Percentiles rank a stretch among this genome's conserved stretches.
Evolutionary conservation across 1,284 basidiomycete genomes (phyloP).

Genomic region (Pseudozyma tsukubaensis): DNA sequence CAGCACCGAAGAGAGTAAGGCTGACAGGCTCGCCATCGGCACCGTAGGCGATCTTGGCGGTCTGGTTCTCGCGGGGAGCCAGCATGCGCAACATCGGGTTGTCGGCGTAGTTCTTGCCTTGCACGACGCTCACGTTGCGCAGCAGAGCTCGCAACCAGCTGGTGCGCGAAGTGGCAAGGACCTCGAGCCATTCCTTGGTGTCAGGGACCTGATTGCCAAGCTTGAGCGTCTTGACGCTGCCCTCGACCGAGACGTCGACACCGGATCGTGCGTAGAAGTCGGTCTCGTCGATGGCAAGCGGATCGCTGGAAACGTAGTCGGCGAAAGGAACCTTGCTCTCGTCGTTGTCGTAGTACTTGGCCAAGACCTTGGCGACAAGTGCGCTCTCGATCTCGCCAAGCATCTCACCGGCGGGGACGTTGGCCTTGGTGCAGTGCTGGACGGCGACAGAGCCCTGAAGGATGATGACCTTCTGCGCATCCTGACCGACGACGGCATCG

Average conservation of each 20-base stretch:
- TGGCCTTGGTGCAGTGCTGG: conserved; percentile 85
- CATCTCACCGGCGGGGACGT: conserved; percentile 92
- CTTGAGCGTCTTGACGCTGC: conserved; percentile 66
- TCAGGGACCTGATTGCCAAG: conserved; percentile 47
- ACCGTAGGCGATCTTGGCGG: conserved; percentile 75
- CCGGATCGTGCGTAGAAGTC: conserved; percentile 68
- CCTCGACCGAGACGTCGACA: conserved; percentile 74
- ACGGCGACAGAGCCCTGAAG: conserved; percentile 95
- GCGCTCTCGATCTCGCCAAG: conserved; percentile 85
- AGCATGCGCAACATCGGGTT: conserved; percentile 91
- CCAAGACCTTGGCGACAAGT: conserved; percentile 84
- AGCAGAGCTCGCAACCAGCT: conserved; percentile 90
- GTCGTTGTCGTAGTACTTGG: conserved; percentile 84
- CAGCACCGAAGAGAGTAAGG: conserved; percentile 79
- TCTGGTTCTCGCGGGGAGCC: conserved; percentile 82
- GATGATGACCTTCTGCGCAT: conserved; percentile 93
- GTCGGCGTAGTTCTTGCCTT: conserved; percentile 75
- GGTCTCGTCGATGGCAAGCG: conserved; percentile 70
- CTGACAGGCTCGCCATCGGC: conserved; percentile 72
- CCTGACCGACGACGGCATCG: conserved; percentile 95
- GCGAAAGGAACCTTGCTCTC: conserved; percentile 80
- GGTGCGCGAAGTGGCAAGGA: conserved; percentile 82
- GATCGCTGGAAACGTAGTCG: conserved; percentile 83
- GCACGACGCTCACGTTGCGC: conserved; percentile 78
- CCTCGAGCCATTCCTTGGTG: conserved; percentile 81